Percentiles rank a stretch among this genome's conserved stretches.
Evolutionary conservation across 805 yeast genomes (phyloP).

Genomic region (Suhomyces faveliae): DNA sequence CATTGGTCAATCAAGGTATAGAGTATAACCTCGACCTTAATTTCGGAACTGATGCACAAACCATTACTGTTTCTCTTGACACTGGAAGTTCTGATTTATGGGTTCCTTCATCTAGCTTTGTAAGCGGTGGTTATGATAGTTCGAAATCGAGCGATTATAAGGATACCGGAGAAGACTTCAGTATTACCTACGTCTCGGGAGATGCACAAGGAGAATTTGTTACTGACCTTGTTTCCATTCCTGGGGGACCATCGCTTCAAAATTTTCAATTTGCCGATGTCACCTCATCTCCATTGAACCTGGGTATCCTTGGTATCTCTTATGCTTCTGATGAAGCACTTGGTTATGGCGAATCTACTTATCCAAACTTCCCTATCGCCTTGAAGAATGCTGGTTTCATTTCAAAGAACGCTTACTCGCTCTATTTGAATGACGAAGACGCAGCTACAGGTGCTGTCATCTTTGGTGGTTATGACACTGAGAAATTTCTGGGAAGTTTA

Average conservation of each 20-base stretch:
- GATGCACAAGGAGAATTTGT: constrained; percentile 8
- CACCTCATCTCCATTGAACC: background rate
- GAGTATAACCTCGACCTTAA: constrained; percentile 7
- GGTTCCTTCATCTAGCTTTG: constrained; percentile 5
- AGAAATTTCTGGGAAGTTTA: constrained; percentile 19
- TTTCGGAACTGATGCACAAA: background rate
- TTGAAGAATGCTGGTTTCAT: constrained; percentile 29
- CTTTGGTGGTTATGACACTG: constrained; percentile 31
- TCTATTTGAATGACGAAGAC: constrained; percentile 20
- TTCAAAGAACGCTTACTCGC: constrained; percentile 20
- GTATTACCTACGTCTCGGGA: constrained; percentile 2
- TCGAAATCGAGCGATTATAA: constrained; percentile 3
- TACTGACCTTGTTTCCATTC: constrained; percentile 7
- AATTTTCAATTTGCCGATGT: constrained; percentile 11
- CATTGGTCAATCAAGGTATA: constrained; percentile 4
- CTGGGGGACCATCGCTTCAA: constrained; percentile 4
- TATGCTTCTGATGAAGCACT: background rate
- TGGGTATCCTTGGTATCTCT: background rate
- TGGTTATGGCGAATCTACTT: background rate
- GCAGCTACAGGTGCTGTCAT: constrained; percentile 21
- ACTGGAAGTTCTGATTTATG: constrained; percentile 13
- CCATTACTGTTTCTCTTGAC: background rate
- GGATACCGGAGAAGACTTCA: background rate
- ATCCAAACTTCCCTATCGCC: constrained; percentile 12
- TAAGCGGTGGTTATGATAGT: constrained; percentile 4